Evolutionary conservation across 495 filamentous ascomycete genomes (phyloP).

Genomic region (Penicillium crystallinum): DNA sequence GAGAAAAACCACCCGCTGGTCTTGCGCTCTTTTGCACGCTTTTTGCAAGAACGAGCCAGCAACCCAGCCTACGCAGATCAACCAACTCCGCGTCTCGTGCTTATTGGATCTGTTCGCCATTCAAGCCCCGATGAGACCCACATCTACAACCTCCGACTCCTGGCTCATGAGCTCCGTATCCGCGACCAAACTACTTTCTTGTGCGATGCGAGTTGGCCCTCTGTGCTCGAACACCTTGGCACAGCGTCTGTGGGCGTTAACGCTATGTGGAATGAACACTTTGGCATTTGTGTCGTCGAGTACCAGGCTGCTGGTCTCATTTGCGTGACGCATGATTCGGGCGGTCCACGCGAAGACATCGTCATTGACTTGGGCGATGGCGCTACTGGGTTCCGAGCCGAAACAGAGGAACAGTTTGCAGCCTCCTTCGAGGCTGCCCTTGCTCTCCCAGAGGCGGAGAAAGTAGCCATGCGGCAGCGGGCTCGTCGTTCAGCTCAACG

Average conservation of each 20-base stretch:
- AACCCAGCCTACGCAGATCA: conserved; percentile 35
- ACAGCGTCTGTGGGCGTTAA: conserved; percentile 80
- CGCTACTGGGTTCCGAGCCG: conserved; percentile 82
- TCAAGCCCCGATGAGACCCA: conserved; percentile 70
- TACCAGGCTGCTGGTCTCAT: conserved; percentile 95
- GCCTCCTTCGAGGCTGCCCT: conserved; percentile 71
- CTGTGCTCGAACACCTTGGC: conserved; percentile 72
- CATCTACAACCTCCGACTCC: conserved; percentile 83
- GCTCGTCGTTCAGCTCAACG: conserved; percentile 70
- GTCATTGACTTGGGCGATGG: conserved; percentile 72
- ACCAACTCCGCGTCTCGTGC: conserved; percentile 53
- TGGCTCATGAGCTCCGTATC: conserved; percentile 82
- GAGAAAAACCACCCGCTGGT: conserved; percentile 93
- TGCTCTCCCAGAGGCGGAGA: conserved; percentile 58
- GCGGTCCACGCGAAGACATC: conserved; percentile 90
- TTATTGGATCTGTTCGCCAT: conserved; percentile 85
- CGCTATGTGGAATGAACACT: conserved; percentile 99
- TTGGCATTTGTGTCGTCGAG: conserved; percentile 96
- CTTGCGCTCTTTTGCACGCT: conserved; percentile 73
- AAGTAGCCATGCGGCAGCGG: conserved; percentile 62
- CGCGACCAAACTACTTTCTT: conserved; percentile 80
- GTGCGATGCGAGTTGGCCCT: conserved; percentile 80
- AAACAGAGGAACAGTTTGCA: conserved; percentile 70
- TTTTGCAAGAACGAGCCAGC: conserved; percentile 48
- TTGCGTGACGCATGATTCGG: conserved; percentile 83